Percentiles rank a stretch among this genome's conserved stretches.
These are phyloP conservation scores for Barbarea vulgaris DNA, from an alignment of 345 rosid genomes.

Conservation along the genomic window DNA sequence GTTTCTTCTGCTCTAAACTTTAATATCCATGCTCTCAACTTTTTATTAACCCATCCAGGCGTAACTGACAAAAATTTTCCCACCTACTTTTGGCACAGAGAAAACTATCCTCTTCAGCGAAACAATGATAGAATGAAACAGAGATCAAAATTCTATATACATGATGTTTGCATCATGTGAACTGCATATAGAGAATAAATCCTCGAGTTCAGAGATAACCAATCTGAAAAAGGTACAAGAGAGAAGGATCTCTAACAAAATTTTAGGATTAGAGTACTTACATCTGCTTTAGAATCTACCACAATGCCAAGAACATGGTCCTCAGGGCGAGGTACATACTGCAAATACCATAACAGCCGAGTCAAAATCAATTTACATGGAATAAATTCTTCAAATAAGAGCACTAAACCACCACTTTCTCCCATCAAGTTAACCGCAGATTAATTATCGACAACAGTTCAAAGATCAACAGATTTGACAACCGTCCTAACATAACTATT, in stretches of 20 bases:
- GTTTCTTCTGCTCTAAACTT: not conserved
- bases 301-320: constrained; percentile 82
- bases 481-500: not conserved
- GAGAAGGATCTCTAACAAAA: not conserved
- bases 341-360: constrained; percentile 34
- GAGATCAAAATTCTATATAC: not conserved
- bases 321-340: constrained; percentile 72
- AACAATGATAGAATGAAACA: not conserved
- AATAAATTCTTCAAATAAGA: not conserved
- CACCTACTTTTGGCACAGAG: not conserved
- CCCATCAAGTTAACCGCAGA: not conserved
- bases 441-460: not conserved
- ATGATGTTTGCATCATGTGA: not conserved
- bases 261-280: constrained; percentile 44
- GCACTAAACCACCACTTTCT: not conserved
- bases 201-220: not conserved
- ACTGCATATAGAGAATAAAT: not conserved
- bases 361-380: not conserved
- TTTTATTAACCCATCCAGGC: not conserved
- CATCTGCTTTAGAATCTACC: constrained; percentile 76
- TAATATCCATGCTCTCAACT: not conserved
- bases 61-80: not conserved
- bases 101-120: not conserved
- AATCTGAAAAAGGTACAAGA: not conserved
- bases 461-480: not conserved